Percentiles rank a stretch among this genome's conserved stretches.
Evolutionary conservation across 2,329 filamentous ascomycete genomes (phyloP).

Genomic region (Pseudocercospora eumusae): DNA sequence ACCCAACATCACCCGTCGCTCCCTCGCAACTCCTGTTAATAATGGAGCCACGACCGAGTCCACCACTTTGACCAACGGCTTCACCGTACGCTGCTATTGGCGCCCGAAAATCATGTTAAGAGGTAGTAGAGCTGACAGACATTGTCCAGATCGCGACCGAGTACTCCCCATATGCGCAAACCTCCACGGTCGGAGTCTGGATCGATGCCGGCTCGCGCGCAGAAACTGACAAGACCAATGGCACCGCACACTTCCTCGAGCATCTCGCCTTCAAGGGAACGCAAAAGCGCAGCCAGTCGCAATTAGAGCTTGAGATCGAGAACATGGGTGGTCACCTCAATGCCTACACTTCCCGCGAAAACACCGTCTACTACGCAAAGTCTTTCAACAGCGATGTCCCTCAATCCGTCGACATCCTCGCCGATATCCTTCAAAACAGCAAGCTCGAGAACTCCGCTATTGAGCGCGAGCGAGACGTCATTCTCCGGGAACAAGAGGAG

Average conservation of each 20-base stretch:
- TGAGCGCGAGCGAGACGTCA: constrained; percentile 97
- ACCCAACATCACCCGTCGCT: constrained; percentile 66
- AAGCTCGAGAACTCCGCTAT: constrained; percentile 92
- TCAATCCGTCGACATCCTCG: constrained; percentile 94
- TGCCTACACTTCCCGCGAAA: constrained; percentile 99
- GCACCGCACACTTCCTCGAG: constrained; percentile 98
- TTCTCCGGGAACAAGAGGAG: constrained; percentile 97
- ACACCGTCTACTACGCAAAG: constrained; percentile 99
- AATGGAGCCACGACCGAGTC: constrained; percentile 83
- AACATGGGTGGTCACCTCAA: constrained; percentile 99
- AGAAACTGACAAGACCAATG: constrained; percentile 98
- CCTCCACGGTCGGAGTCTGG: constrained; percentile 97
- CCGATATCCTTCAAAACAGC: constrained; percentile 99
- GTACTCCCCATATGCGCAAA: constrained; percentile 97
- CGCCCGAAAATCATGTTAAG: not conserved
- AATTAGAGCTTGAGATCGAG: constrained; percentile 99
- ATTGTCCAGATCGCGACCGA: constrained; percentile 83
- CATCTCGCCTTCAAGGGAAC: constrained; percentile 99
- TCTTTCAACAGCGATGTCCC: constrained; percentile 97
- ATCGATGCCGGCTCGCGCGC: constrained; percentile 98
- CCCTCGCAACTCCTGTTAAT: constrained; percentile 78
- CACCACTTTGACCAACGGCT: constrained; percentile 93
- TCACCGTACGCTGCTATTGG: constrained; percentile 68
- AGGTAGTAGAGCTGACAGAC: constrained; percentile 23
- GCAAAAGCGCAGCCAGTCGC: constrained; percentile 88